A percentile compares a stretch with the other conserved stretches of the same genome.
These are phyloP conservation scores for Pseudonitzschia pungens DNA, from an alignment of 108 stramenopile species.

Conservation along the genomic window DNA sequence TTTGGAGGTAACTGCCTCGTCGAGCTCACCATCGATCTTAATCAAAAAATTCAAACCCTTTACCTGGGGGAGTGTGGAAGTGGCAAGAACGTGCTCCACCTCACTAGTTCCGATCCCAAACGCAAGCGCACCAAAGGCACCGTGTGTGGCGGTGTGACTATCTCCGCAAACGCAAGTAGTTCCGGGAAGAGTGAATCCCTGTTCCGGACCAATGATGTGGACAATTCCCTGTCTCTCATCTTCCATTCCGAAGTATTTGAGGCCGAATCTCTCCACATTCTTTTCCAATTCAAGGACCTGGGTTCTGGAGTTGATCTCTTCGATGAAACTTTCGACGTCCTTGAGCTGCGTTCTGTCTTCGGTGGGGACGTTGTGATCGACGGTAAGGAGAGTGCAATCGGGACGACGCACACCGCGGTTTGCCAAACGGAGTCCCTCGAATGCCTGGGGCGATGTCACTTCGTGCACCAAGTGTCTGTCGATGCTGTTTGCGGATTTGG, in stretches of 20 bases:
- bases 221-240: conserved; percentile 95
- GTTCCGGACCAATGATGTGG: conserved; percentile 95
- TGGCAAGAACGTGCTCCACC: conserved; percentile 95
- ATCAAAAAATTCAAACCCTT: conserved; percentile 93
- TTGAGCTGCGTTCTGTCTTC: conserved; percentile 64
- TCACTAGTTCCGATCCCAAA: conserved; percentile 97
- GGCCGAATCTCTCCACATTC: conserved; percentile 87
- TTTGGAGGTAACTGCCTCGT: conserved; percentile 88
- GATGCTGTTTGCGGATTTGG: conserved; percentile 33
- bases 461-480: conserved; percentile 93
- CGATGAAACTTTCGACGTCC: conserved; percentile 75
- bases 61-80: conserved; percentile 87
- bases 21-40: conserved; percentile 77
- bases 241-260: conserved; percentile 93
- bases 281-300: conserved; percentile 85
- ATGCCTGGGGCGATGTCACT: conserved; percentile 94
- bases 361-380: conserved; percentile 96
- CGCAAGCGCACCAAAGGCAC: conserved; percentile 93
- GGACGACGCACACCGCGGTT: conserved; percentile 86
- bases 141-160: conserved; percentile 93
- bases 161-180: conserved; percentile 92
- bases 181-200: conserved; percentile 94
- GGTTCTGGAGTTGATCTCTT: conserved; percentile 77
- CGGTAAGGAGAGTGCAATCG: conserved; percentile 90
- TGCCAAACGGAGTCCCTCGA: conserved; percentile 89